Conservation (phyloP, 192 early-diverging fungal species). For the Backusella psychrophila region DNA sequence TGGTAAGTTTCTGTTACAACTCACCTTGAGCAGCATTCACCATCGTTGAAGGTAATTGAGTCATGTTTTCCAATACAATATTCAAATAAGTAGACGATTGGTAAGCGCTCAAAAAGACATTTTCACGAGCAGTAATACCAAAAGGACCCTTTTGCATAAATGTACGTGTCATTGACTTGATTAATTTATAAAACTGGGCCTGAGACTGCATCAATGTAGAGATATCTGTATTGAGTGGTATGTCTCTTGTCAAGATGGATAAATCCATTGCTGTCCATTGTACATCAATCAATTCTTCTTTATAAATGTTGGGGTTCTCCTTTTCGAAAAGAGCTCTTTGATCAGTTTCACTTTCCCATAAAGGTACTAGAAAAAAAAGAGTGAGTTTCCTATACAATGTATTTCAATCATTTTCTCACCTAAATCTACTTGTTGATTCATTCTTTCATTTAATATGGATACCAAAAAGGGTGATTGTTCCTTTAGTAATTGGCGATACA, state of each 20-base stretch:
- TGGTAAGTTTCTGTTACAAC: neutral
- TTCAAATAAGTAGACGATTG: neutral
- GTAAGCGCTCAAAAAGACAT: constrained; percentile 16
- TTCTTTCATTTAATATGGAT: neutral
- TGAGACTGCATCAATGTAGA: neutral
- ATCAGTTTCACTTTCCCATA: constrained; percentile 16
- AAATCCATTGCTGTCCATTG: constrained; percentile 44
- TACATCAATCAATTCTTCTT: constrained; percentile 67
- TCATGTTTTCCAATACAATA: neutral
- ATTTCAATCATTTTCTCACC: neutral
- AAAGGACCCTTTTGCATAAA: constrained; percentile 21
- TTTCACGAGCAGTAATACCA: constrained; percentile 18
- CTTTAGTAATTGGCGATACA: constrained; percentile 34
- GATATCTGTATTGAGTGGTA: neutral
- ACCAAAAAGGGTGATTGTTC: constrained; percentile 25
- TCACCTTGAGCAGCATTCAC: neutral
- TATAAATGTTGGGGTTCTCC: constrained; percentile 74
- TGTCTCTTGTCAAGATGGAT: neutral
- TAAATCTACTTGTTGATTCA: neutral
- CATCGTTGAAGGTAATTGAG: neutral
- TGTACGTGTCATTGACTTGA: neutral
- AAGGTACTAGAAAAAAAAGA: constrained; percentile 1
- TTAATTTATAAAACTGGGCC: neutral
- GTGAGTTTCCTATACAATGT: neutral
- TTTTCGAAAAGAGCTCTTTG: constrained; percentile 67